These are phyloP conservation scores for Aspergillus unguis DNA, from an alignment of 2,329 filamentous ascomycete species.

Conservation along the genomic window DNA sequence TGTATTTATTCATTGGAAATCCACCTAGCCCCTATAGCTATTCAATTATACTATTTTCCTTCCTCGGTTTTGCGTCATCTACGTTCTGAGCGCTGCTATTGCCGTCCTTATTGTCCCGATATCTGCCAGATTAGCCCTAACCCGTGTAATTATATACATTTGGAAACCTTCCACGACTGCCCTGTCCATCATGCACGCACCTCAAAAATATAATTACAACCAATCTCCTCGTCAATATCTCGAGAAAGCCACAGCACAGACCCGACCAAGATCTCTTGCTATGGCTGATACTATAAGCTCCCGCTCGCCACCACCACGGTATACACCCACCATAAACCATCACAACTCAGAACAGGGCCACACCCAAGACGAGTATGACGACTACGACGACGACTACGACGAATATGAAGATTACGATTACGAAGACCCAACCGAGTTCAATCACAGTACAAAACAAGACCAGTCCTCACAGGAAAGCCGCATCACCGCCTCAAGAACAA, in stretches of 20 bases:
- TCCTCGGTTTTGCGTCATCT: no score
- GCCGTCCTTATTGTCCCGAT: no score
- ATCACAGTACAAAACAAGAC: not conserved
- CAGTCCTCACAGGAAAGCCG: not conserved
- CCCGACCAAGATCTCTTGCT: not conserved
- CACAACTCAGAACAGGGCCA: not conserved
- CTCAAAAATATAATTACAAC: slow-evolving; percentile 20
- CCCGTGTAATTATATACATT: no score
- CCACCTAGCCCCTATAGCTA: no score
- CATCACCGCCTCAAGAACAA: slow-evolving; percentile 10
- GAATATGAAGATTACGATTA: slow-evolving; percentile 10
- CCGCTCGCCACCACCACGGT: not conserved
- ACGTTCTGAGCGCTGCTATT: no score
- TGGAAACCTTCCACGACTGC: no score
- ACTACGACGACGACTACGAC: slow-evolving; percentile 5
- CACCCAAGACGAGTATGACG: not conserved
- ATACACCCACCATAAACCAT: not conserved
- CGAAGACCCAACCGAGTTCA: not conserved
- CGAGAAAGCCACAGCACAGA: not conserved
- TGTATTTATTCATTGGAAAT: no score
- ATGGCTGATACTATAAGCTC: not conserved
- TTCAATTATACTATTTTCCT: no score
- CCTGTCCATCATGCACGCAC: not conserved
- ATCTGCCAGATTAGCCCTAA: no score
- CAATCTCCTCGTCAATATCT: not conserved